Conservation (phyloP, 1,284 basidiomycete genomes). For the Boletus hoseneyae region DNA sequence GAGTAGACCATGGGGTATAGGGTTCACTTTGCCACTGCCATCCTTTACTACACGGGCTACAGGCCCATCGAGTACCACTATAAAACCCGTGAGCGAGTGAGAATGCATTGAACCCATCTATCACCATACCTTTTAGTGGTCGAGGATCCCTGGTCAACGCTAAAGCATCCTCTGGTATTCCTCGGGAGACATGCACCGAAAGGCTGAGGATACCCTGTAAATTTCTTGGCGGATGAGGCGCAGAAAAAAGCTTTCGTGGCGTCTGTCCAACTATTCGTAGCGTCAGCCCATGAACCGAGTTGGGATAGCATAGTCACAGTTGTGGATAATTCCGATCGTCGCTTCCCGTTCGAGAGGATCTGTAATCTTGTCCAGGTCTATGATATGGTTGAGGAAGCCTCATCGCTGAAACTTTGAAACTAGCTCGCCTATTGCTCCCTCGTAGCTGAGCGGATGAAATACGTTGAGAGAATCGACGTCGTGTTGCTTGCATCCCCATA, state of each 20-base stretch:
- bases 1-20: slow-evolving; percentile 58
- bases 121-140: slow-evolving; percentile 54
- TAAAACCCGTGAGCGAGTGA: slow-evolving; percentile 4
- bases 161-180: slow-evolving; percentile 76
- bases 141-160: slow-evolving; percentile 56
- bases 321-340: slow-evolving; percentile 93
- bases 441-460: slow-evolving; percentile 94
- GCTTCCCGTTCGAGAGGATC: slow-evolving; percentile 89
- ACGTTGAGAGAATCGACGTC: slow-evolving; percentile 79
- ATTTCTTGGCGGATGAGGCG: slow-evolving; percentile 75
- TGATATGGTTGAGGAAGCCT: not conserved
- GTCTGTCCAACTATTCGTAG: slow-evolving; percentile 76
- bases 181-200: slow-evolving; percentile 67
- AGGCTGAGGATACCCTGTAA: slow-evolving; percentile 68
- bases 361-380: slow-evolving; percentile 82
- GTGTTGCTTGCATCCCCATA: slow-evolving; percentile 86
- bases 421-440: slow-evolving; percentile 76
- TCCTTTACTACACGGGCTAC: slow-evolving; percentile 24
- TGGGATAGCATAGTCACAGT: slow-evolving; percentile 64
- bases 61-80: slow-evolving; percentile 24
- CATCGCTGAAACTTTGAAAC: not conserved
- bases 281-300: slow-evolving; percentile 8
- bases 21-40: slow-evolving; percentile 50
- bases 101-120: slow-evolving; percentile 2
- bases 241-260: slow-evolving; percentile 83